Evolutionary conservation across 2,329 filamentous ascomycete genomes (phyloP).

Genomic region (Clonostachys rosea): DNA sequence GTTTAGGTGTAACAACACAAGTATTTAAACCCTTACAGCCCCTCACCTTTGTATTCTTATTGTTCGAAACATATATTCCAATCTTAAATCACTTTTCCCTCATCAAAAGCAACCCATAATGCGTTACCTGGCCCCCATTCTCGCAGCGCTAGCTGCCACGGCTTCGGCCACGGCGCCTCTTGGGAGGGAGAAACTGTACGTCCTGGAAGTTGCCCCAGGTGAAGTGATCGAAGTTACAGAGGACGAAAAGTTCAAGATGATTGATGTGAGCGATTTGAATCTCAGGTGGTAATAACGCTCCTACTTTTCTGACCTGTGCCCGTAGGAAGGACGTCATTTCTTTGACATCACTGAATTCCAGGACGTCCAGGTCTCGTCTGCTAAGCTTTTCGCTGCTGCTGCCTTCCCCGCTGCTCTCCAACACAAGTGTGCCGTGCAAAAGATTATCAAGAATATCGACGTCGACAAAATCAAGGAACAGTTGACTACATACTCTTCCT

Average conservation of each 20-base stretch:
- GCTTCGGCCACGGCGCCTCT: constrained; percentile 5
- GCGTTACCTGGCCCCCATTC: constrained; percentile 9
- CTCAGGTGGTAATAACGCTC: neutral
- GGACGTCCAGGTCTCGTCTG: constrained; percentile 3
- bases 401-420: constrained; percentile 10
- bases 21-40: too few relatives aligned
- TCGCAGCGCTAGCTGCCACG: constrained; percentile 10
- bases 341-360: constrained; percentile 15
- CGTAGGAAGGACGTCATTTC: constrained; percentile 10
- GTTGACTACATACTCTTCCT: constrained; percentile 18
- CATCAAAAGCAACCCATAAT: constrained; percentile 1
- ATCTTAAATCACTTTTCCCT: too few relatives aligned
- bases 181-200: constrained; percentile 8
- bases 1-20: too few relatives aligned
- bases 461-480: constrained; percentile 21
- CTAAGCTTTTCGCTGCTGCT: constrained; percentile 2
- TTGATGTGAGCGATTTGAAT: constrained; percentile 8
- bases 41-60: too few relatives aligned
- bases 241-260: constrained; percentile 14
- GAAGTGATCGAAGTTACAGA: constrained; percentile 13
- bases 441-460: constrained; percentile 9
- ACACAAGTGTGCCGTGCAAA: constrained; percentile 9
- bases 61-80: too few relatives aligned
- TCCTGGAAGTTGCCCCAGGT: constrained; percentile 11
- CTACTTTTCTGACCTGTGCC: neutral